Percentiles rank a stretch among this genome's conserved stretches.
phyloP scores from a whole-genome alignment of 805 yeast genomes.

The Helenozyma rhizophorensis region DNA sequence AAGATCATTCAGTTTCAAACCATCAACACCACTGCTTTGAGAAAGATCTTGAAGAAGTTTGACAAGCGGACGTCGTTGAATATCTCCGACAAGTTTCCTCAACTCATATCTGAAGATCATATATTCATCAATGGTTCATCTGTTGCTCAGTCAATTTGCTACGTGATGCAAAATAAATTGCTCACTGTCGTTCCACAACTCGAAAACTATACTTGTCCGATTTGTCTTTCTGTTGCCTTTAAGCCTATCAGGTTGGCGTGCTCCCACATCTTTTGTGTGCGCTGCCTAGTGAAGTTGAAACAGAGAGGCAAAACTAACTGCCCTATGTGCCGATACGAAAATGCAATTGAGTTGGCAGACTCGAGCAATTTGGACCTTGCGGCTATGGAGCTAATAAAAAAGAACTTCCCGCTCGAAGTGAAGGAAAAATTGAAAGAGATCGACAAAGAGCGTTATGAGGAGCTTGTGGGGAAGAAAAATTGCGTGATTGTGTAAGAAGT shows the following conservation, averaged over 20 bases:
- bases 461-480: conserved; percentile 22
- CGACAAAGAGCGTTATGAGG: conserved; percentile 33
- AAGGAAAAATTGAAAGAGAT: conserved; percentile 58
- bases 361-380: conserved; percentile 55
- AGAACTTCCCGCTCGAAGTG: conserved; percentile 63
- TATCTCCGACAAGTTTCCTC: conserved; percentile 44
- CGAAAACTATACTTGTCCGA: conserved; percentile 73
- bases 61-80: conserved; percentile 65
- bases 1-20: conserved; percentile 57
- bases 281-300: conserved; percentile 68
- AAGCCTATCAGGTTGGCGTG: conserved; percentile 66
- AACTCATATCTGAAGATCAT: conserved; percentile 37
- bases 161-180: conserved; percentile 50
- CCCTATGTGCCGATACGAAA: conserved; percentile 58
- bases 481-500: conserved; percentile 15
- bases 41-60: conserved; percentile 69
- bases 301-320: conserved; percentile 55
- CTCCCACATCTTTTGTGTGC: conserved; percentile 65
- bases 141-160: conserved; percentile 51
- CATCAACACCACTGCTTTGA: conserved; percentile 58
- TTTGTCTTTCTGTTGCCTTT: conserved; percentile 65
- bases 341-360: conserved; percentile 55
- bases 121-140: conserved; percentile 43
- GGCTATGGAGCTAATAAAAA: conserved; percentile 48
- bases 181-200: conserved; percentile 63